Percentiles rank a stretch among this genome's conserved stretches.
phyloP scores from a whole-genome alignment of 2,329 filamentous ascomycete genomes.

The Fusarium newnesense region DNA sequence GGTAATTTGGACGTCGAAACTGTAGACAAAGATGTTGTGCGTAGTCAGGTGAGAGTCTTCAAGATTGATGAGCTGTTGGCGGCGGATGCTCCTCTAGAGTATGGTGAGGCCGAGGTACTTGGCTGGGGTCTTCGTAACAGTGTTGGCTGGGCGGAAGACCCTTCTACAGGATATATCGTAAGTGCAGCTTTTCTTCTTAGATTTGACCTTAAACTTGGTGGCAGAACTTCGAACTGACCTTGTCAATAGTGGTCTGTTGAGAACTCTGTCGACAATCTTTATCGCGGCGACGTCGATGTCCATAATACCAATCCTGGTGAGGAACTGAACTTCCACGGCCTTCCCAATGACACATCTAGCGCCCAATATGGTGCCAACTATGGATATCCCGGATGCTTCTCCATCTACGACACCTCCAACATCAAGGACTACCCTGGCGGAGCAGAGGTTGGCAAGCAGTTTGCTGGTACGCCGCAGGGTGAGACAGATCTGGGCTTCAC shows the following conservation, averaged over 20 bases:
- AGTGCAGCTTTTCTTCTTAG: background rate
- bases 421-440: background rate
- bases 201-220: rapidly evolving
- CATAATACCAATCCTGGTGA: conserved; percentile 13
- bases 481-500: conserved; percentile 11
- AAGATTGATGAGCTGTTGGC: background rate
- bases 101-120: background rate
- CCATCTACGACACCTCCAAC: conserved; percentile 2
- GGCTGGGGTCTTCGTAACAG: conserved; percentile 17
- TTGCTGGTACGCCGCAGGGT: background rate
- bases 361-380: conserved; percentile 2
- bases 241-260: conserved; percentile 3
- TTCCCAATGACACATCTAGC: conserved; percentile 6
- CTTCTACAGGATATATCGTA: conserved; percentile 4
- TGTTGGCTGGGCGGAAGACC: conserved; percentile 13
- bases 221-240: background rate
- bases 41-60: conserved; percentile 7
- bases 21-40: conserved; percentile 7
- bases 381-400: conserved; percentile 12
- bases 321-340: conserved; percentile 12
- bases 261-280: conserved; percentile 18
- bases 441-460: conserved; percentile 4
- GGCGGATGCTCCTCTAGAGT: background rate
- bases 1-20: conserved; percentile 1
- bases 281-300: background rate